Base-by-base conservation (phyloP, 352 stramenopile genomes). In the Phytophthora pinifolia region DNA sequence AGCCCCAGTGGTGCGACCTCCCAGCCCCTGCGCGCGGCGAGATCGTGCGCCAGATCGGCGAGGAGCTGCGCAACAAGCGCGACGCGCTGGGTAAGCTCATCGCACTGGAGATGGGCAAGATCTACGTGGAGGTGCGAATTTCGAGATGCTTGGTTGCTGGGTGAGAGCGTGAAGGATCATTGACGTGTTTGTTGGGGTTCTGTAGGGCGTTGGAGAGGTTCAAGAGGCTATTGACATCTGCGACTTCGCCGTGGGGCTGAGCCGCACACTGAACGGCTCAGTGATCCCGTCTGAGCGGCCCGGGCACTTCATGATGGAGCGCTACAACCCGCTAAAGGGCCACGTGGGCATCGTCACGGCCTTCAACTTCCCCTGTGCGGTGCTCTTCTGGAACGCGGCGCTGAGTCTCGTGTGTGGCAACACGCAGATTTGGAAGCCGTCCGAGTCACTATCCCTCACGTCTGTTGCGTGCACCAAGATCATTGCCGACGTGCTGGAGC, bases 151-250 rank as follows among this genome's bases (percentile, higher is more conserved):
- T 62, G 7, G 3, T 33, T 17, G 2, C 32, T 7, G 8, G 18
- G 3, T 29, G 25, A n/a, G 4, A 35, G 48, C 29, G 18, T 1
- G 30, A 42, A 25, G 35, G 25, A 27, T 14, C 6, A 43, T 34
- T 59, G 25, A 65, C 9, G 18, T 8, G 9, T 51, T 37, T 43
- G 48, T 22, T 60, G 25, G 9, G 37, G 25, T 34, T 47, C n/a
- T 35, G 37, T 60, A 93, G 70, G 91, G 89, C 42, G 74, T 98
- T 8, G 92, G 91, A 36, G 92, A 98, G 58, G 91, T 98, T 25
- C 92, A 98, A 62, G 92, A 98, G 42, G 88, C 87, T 8, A 94
- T 98, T 51, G 92, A 98, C 67, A 98, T 98, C 43, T 98, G 92
- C 55, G 92, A 98, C 65, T 96, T 97, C 56, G 92, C 92, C 9